phyloP scores from a whole-genome alignment of 1,284 basidiomycete species.

The Naganishia cerealis region DNA sequence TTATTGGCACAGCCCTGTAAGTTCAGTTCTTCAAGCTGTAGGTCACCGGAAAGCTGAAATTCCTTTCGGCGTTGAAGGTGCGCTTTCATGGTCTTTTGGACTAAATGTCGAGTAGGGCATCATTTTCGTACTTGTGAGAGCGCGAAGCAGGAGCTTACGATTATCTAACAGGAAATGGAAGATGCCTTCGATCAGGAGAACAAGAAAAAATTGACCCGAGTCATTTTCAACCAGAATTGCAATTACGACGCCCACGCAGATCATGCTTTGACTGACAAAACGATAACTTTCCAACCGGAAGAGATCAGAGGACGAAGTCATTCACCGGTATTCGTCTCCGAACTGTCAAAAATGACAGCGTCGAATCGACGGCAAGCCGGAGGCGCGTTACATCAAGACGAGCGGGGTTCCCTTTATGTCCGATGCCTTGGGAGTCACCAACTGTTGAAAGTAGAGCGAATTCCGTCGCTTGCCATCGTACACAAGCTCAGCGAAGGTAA shows the following conservation, averaged over 20 bases:
- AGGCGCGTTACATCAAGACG: constrained; percentile 10
- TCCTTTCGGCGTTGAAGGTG: constrained; percentile 44
- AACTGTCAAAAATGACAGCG: background rate
- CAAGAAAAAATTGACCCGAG: constrained; percentile 60
- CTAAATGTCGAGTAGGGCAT: constrained; percentile 60
- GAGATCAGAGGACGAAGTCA: background rate
- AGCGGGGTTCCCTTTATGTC: constrained; percentile 8
- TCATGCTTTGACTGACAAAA: background rate
- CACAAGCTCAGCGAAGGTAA: constrained; percentile 60
- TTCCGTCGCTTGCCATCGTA: constrained; percentile 62
- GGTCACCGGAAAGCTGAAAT: background rate
- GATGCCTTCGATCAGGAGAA: constrained; percentile 63
- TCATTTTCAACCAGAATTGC: constrained; percentile 51
- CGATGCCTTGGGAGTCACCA: constrained; percentile 36
- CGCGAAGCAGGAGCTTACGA: background rate
- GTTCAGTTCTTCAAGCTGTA: constrained; percentile 35
- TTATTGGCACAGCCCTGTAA: constrained; percentile 60
- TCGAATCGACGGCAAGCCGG: background rate
- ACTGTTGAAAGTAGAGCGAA: constrained; percentile 55
- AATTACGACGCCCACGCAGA: background rate
- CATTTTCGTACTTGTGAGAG: background rate
- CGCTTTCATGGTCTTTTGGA: constrained; percentile 63
- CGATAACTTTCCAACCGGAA: constrained; percentile 5
- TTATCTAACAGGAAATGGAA: constrained; percentile 58
- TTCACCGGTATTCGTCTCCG: background rate